Conservation (phyloP, 2,329 filamentous ascomycete genomes). For the Arthrobotrys iridis region DNA sequence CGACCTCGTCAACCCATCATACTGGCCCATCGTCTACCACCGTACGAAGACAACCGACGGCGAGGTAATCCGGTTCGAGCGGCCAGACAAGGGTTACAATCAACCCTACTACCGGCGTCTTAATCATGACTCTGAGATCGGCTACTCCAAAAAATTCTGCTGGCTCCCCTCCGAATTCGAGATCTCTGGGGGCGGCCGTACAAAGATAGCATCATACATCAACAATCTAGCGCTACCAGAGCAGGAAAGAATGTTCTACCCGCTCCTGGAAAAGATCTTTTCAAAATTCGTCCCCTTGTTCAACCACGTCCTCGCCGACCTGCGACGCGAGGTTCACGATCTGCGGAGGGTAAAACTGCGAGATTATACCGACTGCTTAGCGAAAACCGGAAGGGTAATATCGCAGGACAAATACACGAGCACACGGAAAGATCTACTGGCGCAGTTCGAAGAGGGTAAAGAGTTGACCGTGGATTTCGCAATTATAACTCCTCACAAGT, state of each 20-base stretch:
- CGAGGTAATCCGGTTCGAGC: not conserved
- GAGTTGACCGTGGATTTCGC: not conserved
- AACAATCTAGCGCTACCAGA: not conserved
- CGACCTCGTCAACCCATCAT: constrained; percentile 72
- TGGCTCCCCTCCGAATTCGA: constrained; percentile 14
- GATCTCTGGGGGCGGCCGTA: not conserved
- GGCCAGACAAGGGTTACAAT: too few species aligned
- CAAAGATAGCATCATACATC: not conserved
- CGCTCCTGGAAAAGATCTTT: not conserved
- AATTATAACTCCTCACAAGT: too few species aligned
- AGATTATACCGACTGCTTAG: not conserved
- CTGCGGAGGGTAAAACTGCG: not conserved
- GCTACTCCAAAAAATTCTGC: not conserved
- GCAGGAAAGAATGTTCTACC: not conserved
- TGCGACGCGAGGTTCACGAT: not conserved
- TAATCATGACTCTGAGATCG: not conserved
- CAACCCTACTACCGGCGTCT: not conserved
- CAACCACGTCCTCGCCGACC: constrained; percentile 1
- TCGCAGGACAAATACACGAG: not conserved
- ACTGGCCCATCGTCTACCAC: constrained; percentile 71
- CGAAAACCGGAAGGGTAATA: constrained; percentile 1
- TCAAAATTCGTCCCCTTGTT: constrained; percentile 2
- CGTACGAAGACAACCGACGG: not conserved
- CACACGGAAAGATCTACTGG: constrained; percentile 4
- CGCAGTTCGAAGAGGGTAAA: constrained; percentile 28